Evolutionary conservation across 306 rosid species (phyloP).

Genomic region (Lupinus albus): DNA sequence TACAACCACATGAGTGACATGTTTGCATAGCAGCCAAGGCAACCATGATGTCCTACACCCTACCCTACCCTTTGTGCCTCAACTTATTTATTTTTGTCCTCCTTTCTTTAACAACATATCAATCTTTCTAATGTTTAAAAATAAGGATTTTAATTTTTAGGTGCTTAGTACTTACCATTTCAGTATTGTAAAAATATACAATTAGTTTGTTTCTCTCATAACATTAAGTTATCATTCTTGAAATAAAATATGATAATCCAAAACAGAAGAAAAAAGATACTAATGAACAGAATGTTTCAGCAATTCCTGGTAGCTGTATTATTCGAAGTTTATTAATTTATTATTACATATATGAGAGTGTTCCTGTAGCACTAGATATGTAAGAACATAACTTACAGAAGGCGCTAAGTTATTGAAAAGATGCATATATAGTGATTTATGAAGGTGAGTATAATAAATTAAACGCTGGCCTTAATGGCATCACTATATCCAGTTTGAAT

Average conservation of each 20-base stretch:
- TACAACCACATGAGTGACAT: constrained; percentile 98
- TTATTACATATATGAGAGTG: constrained; percentile 2
- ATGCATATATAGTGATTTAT: background rate
- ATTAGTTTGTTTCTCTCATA: too few relatives aligned
- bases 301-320: background rate
- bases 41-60: constrained; percentile 96
- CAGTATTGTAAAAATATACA: too few relatives aligned
- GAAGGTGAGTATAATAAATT: background rate
- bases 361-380: background rate
- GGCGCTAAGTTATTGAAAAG: constrained; percentile 8
- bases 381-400: background rate
- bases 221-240: too few relatives aligned
- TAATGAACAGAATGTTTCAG: too few relatives aligned
- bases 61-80: constrained; percentile 96
- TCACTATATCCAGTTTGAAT: constrained; percentile 29
- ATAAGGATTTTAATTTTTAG: too few relatives aligned
- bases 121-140: too few relatives aligned
- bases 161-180: too few relatives aligned
- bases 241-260: background rate
- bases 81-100: too few relatives aligned
- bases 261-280: background rate
- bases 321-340: background rate
- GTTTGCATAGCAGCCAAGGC: constrained; percentile 99
- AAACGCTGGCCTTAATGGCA: constrained; percentile 41
- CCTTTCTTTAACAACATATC: too few relatives aligned